Evolutionary conservation across 352 stramenopile genomes (phyloP).

Genomic region (Phytophthora palmivora): DNA sequence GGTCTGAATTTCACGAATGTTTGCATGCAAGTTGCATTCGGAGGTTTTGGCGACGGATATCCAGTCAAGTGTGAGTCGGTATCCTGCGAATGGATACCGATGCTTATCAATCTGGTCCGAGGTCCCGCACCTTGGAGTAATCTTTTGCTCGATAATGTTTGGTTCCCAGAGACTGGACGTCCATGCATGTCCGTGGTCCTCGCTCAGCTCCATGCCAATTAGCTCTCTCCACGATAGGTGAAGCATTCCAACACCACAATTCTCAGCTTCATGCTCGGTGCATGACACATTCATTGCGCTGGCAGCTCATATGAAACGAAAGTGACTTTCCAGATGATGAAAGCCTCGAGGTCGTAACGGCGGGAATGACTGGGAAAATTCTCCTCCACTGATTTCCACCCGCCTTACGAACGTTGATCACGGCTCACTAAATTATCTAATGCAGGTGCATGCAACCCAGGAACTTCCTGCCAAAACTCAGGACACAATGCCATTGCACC

Average conservation of each 20-base stretch:
- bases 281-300: too few species aligned
- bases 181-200: constrained; percentile 6
- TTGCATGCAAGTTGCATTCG: too few species aligned
- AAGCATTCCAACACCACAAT: not conserved
- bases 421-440: too few species aligned
- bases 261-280: too few species aligned
- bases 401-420: not conserved
- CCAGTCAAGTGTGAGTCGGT: constrained; percentile 10
- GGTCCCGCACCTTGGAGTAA: constrained; percentile 21
- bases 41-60: constrained; percentile 3
- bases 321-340: not conserved
- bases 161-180: not conserved
- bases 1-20: too few species aligned
- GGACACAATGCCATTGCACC: too few species aligned
- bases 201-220: constrained; percentile 2
- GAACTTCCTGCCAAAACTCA: too few species aligned
- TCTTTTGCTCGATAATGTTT: not conserved
- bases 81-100: constrained; percentile 12
- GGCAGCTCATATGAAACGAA: too few species aligned
- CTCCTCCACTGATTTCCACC: constrained; percentile 5
- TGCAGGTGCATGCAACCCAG: too few species aligned
- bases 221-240: constrained; percentile 4
- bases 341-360: constrained; percentile 6
- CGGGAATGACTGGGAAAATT: not conserved
- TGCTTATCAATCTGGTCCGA: constrained; percentile 11